These are phyloP conservation scores for Hypoxylon trugodes DNA, from an alignment of 495 filamentous ascomycete species.

Conservation along the genomic window DNA sequence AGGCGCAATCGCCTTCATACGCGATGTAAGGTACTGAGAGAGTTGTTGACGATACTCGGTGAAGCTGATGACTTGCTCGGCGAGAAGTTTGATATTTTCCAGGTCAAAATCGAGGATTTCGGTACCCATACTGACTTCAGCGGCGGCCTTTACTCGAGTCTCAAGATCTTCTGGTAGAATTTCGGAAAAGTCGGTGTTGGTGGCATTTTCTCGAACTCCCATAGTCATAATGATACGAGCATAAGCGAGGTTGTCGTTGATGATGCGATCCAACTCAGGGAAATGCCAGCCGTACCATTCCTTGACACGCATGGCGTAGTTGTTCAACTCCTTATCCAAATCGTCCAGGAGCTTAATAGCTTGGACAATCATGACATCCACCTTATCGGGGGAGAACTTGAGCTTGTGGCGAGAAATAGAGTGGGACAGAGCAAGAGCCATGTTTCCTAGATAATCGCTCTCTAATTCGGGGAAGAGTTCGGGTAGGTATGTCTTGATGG, in stretches of 20 bases:
- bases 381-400: conserved; percentile 98
- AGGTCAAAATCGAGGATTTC: conserved; percentile 92
- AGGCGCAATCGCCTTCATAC: conserved; percentile 96
- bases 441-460: conserved; percentile 85
- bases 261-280: conserved; percentile 93
- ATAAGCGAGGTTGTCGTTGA: conserved; percentile 98
- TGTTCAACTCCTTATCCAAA: conserved; percentile 98
- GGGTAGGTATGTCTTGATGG: conserved; percentile 88
- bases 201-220: conserved; percentile 83
- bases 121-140: conserved; percentile 97
- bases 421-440: conserved; percentile 95
- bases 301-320: conserved; percentile 98
- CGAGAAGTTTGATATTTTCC: conserved; percentile 86
- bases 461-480: conserved; percentile 90
- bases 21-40: conserved; percentile 84
- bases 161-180: conserved; percentile 98
- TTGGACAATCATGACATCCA: conserved; percentile 99
- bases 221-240: conserved; percentile 84
- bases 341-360: conserved; percentile 94
- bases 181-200: conserved; percentile 81
- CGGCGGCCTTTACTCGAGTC: conserved; percentile 86
- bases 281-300: conserved; percentile 99
- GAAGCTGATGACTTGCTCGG: conserved; percentile 90
- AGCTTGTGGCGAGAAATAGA: conserved; percentile 98
- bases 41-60: conserved; percentile 90